A percentile compares a stretch with the other conserved stretches of the same genome.
phyloP scores from a whole-genome alignment of 2,329 filamentous ascomycete species.

The Malbranchea cinnamomea region DNA sequence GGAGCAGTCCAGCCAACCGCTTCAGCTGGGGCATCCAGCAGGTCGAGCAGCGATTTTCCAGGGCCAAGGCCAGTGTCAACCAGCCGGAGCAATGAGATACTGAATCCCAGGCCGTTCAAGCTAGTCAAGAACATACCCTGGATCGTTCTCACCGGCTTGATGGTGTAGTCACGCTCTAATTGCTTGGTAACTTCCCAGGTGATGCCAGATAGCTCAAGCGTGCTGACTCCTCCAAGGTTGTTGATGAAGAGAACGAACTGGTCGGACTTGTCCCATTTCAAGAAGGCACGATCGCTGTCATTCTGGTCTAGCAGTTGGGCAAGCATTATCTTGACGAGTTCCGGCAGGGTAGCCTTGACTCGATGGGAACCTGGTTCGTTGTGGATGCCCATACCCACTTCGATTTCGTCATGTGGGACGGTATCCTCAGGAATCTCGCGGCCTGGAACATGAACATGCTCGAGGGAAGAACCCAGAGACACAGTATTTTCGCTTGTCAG shows the following conservation, averaged over 20 bases:
- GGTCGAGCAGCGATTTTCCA: conserved; percentile 43
- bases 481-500: conserved; percentile 62
- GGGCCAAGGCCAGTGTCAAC: conserved; percentile 41
- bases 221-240: conserved; percentile 54
- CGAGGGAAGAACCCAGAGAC: conserved; percentile 70
- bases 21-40: conserved; percentile 53
- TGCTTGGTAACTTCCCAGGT: conserved; percentile 51
- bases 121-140: conserved; percentile 58
- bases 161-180: conserved; percentile 41
- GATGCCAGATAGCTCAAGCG: conserved; percentile 51
- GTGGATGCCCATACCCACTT: conserved; percentile 61
- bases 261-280: conserved; percentile 41
- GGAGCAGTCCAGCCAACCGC: conserved; percentile 52
- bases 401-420: conserved; percentile 40
- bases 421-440: conserved; percentile 42
- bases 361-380: conserved; percentile 46
- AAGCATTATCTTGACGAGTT: conserved; percentile 47
- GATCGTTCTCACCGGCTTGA: conserved; percentile 47
- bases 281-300: conserved; percentile 49
- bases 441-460: conserved; percentile 88
- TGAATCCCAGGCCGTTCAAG: conserved; percentile 57
- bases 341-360: conserved; percentile 33
- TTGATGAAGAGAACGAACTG: conserved; percentile 52
- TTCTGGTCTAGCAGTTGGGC: conserved; percentile 46
- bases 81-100: conserved; percentile 50